Evolutionary conservation across 352 stramenopile species (phyloP).

Genomic region (Phytophthora pluvialis): DNA sequence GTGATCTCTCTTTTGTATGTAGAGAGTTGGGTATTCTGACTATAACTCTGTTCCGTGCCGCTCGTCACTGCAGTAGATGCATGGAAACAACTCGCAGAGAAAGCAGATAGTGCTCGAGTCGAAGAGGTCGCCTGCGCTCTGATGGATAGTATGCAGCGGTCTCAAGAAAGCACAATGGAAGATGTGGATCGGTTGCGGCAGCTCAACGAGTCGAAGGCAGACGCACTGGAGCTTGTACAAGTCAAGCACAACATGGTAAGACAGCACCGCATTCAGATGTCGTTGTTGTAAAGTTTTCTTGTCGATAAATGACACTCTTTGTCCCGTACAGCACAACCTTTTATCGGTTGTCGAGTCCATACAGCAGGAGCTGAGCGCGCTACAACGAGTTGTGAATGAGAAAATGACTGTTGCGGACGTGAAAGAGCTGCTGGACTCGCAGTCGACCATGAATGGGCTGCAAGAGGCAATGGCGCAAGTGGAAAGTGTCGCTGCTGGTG

Average conservation of each 20-base stretch:
- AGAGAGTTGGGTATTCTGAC: background rate
- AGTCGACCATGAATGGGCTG: conserved; percentile 33
- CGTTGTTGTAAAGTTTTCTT: background rate
- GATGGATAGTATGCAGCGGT: conserved; percentile 33
- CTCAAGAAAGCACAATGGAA: conserved; percentile 32
- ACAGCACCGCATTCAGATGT: background rate
- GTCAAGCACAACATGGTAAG: conserved; percentile 56
- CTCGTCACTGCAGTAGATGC: conserved; percentile 34
- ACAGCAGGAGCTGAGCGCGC: conserved; percentile 40
- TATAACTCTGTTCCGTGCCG: no score
- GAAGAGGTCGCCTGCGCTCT: conserved; percentile 40
- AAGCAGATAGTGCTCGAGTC: conserved; percentile 36
- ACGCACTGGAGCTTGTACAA: conserved; percentile 39
- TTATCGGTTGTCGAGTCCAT: conserved; percentile 54
- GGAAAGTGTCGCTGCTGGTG: conserved; percentile 34
- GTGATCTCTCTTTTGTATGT: background rate
- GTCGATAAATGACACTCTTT: conserved; percentile 1
- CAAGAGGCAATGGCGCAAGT: conserved; percentile 33
- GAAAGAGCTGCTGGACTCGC: conserved; percentile 38
- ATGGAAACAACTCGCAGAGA: conserved; percentile 48
- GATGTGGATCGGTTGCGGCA: conserved; percentile 35
- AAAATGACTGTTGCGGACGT: conserved; percentile 48
- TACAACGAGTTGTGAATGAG: conserved; percentile 35
- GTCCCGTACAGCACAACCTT: conserved; percentile 39
- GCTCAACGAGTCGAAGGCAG: conserved; percentile 23